Conservation (phyloP, 202 grass and related monocot genomes). For the Carex sylvatica region DNA sequence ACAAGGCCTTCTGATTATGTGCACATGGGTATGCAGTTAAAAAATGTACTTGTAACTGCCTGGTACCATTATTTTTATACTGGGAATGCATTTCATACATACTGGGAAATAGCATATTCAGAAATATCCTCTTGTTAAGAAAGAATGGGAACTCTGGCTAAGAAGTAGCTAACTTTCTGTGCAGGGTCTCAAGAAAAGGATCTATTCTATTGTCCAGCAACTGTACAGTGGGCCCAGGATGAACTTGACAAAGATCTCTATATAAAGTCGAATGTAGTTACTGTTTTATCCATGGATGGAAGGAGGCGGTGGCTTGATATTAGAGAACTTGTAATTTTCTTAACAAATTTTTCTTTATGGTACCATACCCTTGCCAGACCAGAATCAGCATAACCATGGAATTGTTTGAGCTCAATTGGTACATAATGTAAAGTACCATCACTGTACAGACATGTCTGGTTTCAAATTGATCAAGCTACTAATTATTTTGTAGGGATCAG, state of each 20-base stretch:
- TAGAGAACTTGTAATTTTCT: conserved; percentile 69
- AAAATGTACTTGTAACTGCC: background rate
- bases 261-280: conserved; percentile 75
- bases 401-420: conserved; percentile 22
- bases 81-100: background rate
- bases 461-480: conserved; percentile 25
- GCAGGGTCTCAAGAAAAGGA: conserved; percentile 50
- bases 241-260: conserved; percentile 91
- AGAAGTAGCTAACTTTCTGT: conserved; percentile 16
- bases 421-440: background rate
- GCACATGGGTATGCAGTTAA: conserved; percentile 6
- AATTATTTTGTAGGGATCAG: conserved; percentile 53
- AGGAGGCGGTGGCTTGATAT: conserved; percentile 95
- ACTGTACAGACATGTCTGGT: conserved; percentile 9
- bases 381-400: background rate
- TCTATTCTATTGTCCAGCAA: conserved; percentile 65
- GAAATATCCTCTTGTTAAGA: background rate
- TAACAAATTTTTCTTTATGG: conserved; percentile 5
- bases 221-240: conserved; percentile 71
- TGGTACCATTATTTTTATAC: background rate
- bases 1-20: conserved; percentile 8
- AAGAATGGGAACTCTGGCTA: background rate
- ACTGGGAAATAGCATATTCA: background rate
- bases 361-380: background rate
- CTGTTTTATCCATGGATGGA: conserved; percentile 95